Percentiles rank a stretch among this genome's conserved stretches.
These are phyloP conservation scores for Citrus sinensis DNA, from an alignment of 345 rosid species.

Conservation along the genomic window DNA sequence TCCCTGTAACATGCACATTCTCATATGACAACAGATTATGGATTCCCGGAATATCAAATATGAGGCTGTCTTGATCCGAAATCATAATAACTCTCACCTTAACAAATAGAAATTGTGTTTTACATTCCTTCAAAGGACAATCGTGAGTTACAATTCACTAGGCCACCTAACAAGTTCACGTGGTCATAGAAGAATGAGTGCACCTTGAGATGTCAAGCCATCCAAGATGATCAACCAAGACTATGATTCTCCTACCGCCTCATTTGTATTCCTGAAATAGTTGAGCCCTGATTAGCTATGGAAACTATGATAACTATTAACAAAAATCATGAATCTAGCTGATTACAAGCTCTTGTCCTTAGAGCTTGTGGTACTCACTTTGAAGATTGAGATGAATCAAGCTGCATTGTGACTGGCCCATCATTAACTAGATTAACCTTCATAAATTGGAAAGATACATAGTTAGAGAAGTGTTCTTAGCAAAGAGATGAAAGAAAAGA, in stretches of 20 bases:
- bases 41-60: not conserved
- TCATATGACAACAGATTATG: not conserved
- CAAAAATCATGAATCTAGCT: not conserved
- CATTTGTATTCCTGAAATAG: slow-evolving; percentile 27
- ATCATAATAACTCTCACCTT: not conserved
- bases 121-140: not conserved
- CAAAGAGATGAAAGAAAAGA: not conserved
- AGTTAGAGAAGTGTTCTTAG: not conserved
- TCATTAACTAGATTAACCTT: slow-evolving; percentile 83
- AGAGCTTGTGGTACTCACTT: slow-evolving; percentile 39
- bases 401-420: slow-evolving; percentile 94
- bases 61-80: not conserved
- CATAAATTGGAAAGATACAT: not conserved
- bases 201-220: not conserved
- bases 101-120: not conserved
- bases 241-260: slow-evolving; percentile 25
- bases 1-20: not conserved
- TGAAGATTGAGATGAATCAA: slow-evolving; percentile 63
- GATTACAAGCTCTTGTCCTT: not conserved
- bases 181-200: not conserved
- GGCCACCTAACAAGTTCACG: not conserved
- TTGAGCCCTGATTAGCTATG: not conserved
- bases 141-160: not conserved
- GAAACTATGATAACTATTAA: not conserved
- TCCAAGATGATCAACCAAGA: not conserved